Evolutionary conservation across 768 basidiomycete genomes (phyloP).

Genomic region (Calocybe cyanea): DNA sequence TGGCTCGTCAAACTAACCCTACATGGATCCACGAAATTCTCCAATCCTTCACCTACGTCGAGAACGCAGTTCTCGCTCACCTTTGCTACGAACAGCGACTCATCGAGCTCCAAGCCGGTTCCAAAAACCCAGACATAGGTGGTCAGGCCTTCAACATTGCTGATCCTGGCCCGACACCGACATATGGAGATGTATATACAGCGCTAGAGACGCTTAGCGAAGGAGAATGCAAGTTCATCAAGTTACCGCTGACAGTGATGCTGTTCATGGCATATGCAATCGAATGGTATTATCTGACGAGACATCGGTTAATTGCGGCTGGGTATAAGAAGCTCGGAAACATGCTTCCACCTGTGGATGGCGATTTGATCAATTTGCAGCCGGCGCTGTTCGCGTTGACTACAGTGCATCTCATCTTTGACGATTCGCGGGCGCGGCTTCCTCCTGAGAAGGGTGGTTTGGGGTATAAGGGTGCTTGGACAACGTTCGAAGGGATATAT

Average conservation of each 20-base stretch:
- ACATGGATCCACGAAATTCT: conserved; percentile 58
- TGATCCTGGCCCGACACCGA: conserved; percentile 61
- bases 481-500: conserved; percentile 53
- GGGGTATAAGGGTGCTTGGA: conserved; percentile 59
- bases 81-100: conserved; percentile 71
- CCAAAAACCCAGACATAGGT: conserved; percentile 58
- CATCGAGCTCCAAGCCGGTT: conserved; percentile 39
- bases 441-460: conserved; percentile 54
- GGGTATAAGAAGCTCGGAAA: conserved; percentile 27
- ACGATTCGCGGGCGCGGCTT: conserved; percentile 61
- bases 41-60: conserved; percentile 69
- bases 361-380: conserved; percentile 53
- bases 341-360: conserved; percentile 40
- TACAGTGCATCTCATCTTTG: conserved; percentile 54
- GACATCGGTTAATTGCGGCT: conserved; percentile 33
- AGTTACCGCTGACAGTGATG: conserved; percentile 60
- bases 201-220: conserved; percentile 51
- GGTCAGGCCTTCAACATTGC: conserved; percentile 67
- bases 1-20: conserved; percentile 55
- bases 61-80: conserved; percentile 72
- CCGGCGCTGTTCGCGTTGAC: conserved; percentile 54
- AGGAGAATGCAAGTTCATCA: conserved; percentile 53
- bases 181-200: conserved; percentile 60
- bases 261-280: conserved; percentile 58
- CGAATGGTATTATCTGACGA: conserved; percentile 50